A percentile compares a stretch with the other conserved stretches of the same genome.
Conservation (phyloP, 1,139 yeast species). For the Petasospora rhodanensis region DNA sequence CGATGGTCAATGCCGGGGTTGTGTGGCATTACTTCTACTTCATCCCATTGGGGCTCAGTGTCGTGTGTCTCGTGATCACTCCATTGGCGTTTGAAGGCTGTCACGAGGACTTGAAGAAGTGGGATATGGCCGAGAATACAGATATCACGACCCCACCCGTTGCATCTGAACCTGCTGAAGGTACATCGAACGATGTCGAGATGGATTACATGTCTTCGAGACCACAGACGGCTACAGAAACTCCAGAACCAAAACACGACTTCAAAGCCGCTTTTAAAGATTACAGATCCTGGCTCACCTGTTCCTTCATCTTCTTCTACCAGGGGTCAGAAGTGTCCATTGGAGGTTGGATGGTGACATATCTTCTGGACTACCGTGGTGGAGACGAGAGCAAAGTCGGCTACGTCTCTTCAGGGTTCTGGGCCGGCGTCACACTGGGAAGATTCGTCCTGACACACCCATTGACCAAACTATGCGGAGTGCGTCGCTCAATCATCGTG, state of each 20-base stretch:
- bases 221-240: background rate
- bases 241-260: constrained; percentile 13
- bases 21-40: constrained; percentile 53
- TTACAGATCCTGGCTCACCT: constrained; percentile 47
- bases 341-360: constrained; percentile 72
- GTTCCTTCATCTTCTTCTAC: constrained; percentile 52
- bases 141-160: constrained; percentile 2
- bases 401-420: constrained; percentile 64
- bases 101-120: constrained; percentile 37
- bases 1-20: constrained; percentile 40
- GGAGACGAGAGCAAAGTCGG: constrained; percentile 46
- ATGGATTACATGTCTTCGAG: constrained; percentile 2
- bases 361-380: constrained; percentile 49
- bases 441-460: constrained; percentile 35
- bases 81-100: constrained; percentile 39
- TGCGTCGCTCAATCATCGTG: constrained; percentile 42
- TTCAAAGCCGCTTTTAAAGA: constrained; percentile 36
- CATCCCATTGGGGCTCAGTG: constrained; percentile 40
- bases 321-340: constrained; percentile 66
- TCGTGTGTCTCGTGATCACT: constrained; percentile 29
- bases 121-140: constrained; percentile 24
- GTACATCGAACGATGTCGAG: background rate
- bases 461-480: constrained; percentile 39
- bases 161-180: too few relatives aligned
- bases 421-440: constrained; percentile 68